Evolutionary conservation across 2,329 filamentous ascomycete species (phyloP).

Genomic region (Septoria linicola): DNA sequence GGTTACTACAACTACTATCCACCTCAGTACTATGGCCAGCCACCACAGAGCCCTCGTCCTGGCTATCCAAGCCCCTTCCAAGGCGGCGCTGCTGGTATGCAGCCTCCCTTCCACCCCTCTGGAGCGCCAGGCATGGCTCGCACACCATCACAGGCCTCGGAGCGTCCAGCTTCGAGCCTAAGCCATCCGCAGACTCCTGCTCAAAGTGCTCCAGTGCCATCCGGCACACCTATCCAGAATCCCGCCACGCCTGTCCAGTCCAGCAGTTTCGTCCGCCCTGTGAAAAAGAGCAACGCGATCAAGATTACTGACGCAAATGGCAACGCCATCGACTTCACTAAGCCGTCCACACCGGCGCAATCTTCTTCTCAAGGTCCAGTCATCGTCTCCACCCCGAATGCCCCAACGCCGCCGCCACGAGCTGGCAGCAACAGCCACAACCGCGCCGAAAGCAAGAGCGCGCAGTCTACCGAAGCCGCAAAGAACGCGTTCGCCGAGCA

Average conservation of each 20-base stretch:
- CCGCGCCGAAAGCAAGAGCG: slow-evolving; percentile 70
- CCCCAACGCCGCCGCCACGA: slow-evolving; percentile 71
- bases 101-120: slow-evolving; percentile 58
- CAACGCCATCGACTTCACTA: slow-evolving; percentile 68
- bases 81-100: slow-evolving; percentile 50
- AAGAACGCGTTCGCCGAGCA: slow-evolving; percentile 63
- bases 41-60: slow-evolving; percentile 47
- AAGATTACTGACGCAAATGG: slow-evolving; percentile 81
- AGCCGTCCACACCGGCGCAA: slow-evolving; percentile 57
- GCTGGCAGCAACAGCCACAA: slow-evolving; percentile 65
- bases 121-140: slow-evolving; percentile 66
- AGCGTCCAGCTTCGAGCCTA: slow-evolving; percentile 59
- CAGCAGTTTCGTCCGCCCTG: slow-evolving; percentile 60
- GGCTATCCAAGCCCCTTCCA: slow-evolving; percentile 51
- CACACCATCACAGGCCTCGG: slow-evolving; percentile 73
- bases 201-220: slow-evolving; percentile 60
- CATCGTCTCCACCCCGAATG: slow-evolving; percentile 71
- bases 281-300: slow-evolving; percentile 70
- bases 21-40: slow-evolving; percentile 53
- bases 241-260: slow-evolving; percentile 38
- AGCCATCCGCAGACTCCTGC: slow-evolving; percentile 59
- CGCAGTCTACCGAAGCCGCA: slow-evolving; percentile 73
- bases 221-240: slow-evolving; percentile 31
- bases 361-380: slow-evolving; percentile 59
- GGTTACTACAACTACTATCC: slow-evolving; percentile 49